Conservation (phyloP, 2,329 filamentous ascomycete species). For the Calonectria honghensis region DNA sequence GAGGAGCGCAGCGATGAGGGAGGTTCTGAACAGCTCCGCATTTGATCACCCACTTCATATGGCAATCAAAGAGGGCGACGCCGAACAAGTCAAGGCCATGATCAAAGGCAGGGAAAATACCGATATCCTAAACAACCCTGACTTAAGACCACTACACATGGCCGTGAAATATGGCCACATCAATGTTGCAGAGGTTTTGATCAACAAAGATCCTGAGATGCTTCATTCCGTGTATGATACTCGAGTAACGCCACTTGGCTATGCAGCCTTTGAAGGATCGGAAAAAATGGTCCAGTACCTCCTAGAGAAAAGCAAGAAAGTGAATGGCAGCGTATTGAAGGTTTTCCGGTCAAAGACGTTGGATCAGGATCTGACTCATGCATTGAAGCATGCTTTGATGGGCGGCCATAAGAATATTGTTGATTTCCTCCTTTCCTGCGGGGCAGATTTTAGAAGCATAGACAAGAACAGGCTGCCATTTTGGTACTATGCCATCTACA, state of each 20-base stretch:
- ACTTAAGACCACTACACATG: not conserved
- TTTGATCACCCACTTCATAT: not conserved
- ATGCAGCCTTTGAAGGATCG: not conserved
- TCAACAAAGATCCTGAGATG: not conserved
- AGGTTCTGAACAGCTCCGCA: not conserved
- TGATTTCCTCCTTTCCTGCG: not conserved
- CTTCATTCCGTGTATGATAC: not conserved
- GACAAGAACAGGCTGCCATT: not conserved
- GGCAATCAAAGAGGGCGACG: not conserved
- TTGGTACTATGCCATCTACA: not conserved
- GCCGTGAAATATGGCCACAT: not conserved
- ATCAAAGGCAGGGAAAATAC: not conserved
- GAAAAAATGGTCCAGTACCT: not conserved
- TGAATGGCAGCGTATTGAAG: no score
- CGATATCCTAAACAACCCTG: no score
- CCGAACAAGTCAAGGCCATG: not conserved
- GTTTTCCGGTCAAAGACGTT: no score
- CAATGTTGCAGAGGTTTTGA: not conserved
- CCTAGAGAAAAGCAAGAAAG: not conserved
- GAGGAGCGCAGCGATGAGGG: not conserved
- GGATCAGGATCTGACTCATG: not conserved
- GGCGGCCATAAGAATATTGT: not conserved
- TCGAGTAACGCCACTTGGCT: not conserved
- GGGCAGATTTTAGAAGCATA: not conserved
- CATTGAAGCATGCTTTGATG: not conserved